A percentile compares a stretch with the other conserved stretches of the same genome.
Conservation (phyloP, 108 stramenopile species). For the Schizochytrium sp. region DNA sequence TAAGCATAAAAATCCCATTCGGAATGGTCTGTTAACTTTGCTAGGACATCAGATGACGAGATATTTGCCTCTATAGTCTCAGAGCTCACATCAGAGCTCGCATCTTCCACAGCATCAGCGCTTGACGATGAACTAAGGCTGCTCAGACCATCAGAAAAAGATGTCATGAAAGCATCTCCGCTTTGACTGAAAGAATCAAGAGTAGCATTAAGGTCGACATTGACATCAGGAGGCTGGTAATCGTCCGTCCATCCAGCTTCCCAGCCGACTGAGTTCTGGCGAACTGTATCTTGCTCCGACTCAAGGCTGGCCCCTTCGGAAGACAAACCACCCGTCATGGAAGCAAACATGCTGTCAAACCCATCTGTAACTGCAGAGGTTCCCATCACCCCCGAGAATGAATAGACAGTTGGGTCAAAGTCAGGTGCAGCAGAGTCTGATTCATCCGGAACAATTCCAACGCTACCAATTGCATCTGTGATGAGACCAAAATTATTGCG, state of each 20-base stretch:
- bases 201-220: neutral
- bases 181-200: neutral
- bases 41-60: neutral
- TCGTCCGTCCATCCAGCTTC: slow-evolving; percentile 27
- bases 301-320: neutral
- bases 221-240: slow-evolving; percentile 31
- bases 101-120: neutral
- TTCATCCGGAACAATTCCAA: neutral
- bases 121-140: neutral
- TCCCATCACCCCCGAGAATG: neutral
- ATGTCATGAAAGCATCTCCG: neutral
- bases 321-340: neutral
- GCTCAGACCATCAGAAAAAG: neutral
- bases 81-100: slow-evolving; percentile 17
- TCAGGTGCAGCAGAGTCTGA: neutral
- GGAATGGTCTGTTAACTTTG: neutral
- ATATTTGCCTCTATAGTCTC: neutral
- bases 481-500: neutral
- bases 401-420: neutral
- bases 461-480: neutral
- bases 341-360: neutral
- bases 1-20: slow-evolving; percentile 49
- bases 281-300: neutral
- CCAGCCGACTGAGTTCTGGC: neutral
- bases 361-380: neutral